Evolutionary conservation across 306 rosid species (phyloP).

Genomic region (Elaeagnus macrophylla): DNA sequence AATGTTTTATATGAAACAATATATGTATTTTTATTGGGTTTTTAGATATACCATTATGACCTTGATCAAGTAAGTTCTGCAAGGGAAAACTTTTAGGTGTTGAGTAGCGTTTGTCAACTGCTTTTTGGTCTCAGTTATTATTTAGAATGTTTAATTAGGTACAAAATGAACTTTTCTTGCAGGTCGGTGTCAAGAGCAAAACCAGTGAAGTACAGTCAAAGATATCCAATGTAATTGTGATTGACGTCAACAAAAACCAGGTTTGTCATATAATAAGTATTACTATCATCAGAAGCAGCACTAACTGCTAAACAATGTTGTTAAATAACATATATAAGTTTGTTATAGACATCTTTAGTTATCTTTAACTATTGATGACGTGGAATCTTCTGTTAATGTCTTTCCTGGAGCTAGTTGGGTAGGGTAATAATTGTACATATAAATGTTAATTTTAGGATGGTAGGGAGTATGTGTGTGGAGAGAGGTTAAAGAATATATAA

Average conservation of each 20-base stretch:
- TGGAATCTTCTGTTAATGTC: no score
- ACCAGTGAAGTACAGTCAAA: slow-evolving; percentile 80
- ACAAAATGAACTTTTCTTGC: slow-evolving; percentile 16
- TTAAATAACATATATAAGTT: background rate
- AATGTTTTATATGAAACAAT: no score
- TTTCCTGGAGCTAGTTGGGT: no score
- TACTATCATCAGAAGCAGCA: background rate
- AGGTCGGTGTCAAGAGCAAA: slow-evolving; percentile 87
- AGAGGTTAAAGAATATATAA: no score
- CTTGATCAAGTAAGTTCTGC: no score
- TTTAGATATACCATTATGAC: no score
- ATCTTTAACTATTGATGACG: no score
- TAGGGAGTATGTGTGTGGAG: no score
- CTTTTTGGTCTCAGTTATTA: slow-evolving; percentile 8
- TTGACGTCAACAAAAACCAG: slow-evolving; percentile 90
- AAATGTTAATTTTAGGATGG: no score
- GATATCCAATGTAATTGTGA: slow-evolving; percentile 52
- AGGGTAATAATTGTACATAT: no score
- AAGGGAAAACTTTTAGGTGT: slow-evolving; percentile 4
- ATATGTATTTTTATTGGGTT: no score
- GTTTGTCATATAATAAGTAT: slow-evolving; percentile 16
- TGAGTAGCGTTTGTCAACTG: slow-evolving; percentile 3
- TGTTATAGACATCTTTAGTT: no score
- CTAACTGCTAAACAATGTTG: background rate
- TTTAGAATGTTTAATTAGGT: slow-evolving; percentile 12